Conservation (phyloP, 805 yeast species). For the Candida sithepensis region DNA sequence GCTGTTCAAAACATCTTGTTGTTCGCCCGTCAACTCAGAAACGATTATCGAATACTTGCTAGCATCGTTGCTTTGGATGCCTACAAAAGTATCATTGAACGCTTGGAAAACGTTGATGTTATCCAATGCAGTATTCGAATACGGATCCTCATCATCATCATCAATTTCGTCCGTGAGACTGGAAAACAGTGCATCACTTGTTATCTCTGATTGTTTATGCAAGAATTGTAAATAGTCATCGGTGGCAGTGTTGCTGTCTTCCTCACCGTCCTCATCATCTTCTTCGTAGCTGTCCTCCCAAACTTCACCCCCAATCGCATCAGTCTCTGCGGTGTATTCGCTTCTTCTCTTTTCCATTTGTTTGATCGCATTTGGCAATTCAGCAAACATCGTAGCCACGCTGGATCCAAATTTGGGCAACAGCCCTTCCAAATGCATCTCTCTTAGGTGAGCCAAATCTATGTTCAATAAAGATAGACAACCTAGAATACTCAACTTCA, state of each 20-base stretch:
- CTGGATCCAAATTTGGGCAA: slow-evolving; percentile 49
- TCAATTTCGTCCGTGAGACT: slow-evolving; percentile 41
- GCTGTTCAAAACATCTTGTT: slow-evolving; percentile 21
- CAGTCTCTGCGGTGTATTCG: slow-evolving; percentile 38
- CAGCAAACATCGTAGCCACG: slow-evolving; percentile 49
- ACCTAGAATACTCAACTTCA: slow-evolving; percentile 72
- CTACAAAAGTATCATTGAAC: slow-evolving; percentile 52
- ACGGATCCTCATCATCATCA: slow-evolving; percentile 74
- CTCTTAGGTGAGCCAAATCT: slow-evolving; percentile 16
- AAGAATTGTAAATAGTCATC: slow-evolving; percentile 49
- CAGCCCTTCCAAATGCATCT: slow-evolving; percentile 28
- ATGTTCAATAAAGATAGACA: slow-evolving; percentile 46
- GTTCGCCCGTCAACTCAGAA: slow-evolving; percentile 19
- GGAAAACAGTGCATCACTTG: slow-evolving; percentile 13
- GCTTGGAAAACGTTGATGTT: slow-evolving; percentile 65
- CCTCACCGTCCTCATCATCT: slow-evolving; percentile 31
- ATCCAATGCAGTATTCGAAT: slow-evolving; percentile 78
- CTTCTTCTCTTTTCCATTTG: slow-evolving; percentile 60
- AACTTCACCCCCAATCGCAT: too few species aligned
- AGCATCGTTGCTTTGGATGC: slow-evolving; percentile 45
- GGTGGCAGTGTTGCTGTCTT: slow-evolving; percentile 23
- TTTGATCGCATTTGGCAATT: slow-evolving; percentile 69
- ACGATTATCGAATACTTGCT: slow-evolving; percentile 22
- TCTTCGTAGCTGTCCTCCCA: too few species aligned
- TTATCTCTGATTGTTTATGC: slow-evolving; percentile 39